phyloP scores from a whole-genome alignment of 2,329 filamentous ascomycete genomes.

The Penicillium sp. region DNA sequence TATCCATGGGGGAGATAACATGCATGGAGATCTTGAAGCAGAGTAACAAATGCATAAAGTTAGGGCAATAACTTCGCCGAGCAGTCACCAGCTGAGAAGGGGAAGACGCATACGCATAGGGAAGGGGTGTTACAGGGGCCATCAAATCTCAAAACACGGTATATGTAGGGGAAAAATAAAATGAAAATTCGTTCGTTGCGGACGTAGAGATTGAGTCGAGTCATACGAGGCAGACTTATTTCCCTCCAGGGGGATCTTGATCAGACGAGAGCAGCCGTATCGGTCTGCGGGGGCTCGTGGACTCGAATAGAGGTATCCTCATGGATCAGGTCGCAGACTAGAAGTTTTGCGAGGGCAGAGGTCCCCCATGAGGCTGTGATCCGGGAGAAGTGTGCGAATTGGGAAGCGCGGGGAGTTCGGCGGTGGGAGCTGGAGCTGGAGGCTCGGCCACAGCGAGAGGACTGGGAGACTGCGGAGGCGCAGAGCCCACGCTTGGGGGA shows the following conservation, averaged over 20 bases:
- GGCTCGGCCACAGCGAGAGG: constrained; percentile 25
- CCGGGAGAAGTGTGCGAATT: constrained; percentile 32
- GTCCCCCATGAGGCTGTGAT: constrained; percentile 53
- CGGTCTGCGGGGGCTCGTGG: constrained; percentile 2
- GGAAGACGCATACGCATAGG: background rate
- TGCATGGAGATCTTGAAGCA: background rate
- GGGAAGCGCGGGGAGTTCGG: constrained; percentile 43
- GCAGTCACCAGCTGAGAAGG: background rate
- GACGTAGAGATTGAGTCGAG: constrained; percentile 16
- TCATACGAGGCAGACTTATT: constrained; percentile 16
- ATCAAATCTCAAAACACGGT: constrained; percentile 4
- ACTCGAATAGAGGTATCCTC: background rate
- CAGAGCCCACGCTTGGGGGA: constrained; percentile 19
- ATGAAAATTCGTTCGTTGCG: constrained; percentile 19
- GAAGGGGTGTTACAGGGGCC: background rate
- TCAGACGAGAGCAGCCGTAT: constrained; percentile 5
- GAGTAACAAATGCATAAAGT: background rate
- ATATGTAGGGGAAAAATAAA: background rate
- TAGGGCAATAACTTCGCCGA: background rate
- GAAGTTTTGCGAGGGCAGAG: constrained; percentile 45
- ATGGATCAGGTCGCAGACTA: background rate
- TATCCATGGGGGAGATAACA: background rate
- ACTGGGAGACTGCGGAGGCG: constrained; percentile 24
- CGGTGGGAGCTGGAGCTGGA: constrained; percentile 36
- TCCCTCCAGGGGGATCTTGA: constrained; percentile 19